These are phyloP conservation scores for Colletotrichum sp. DNA, from an alignment of 2,329 filamentous ascomycete species.

Conservation along the genomic window DNA sequence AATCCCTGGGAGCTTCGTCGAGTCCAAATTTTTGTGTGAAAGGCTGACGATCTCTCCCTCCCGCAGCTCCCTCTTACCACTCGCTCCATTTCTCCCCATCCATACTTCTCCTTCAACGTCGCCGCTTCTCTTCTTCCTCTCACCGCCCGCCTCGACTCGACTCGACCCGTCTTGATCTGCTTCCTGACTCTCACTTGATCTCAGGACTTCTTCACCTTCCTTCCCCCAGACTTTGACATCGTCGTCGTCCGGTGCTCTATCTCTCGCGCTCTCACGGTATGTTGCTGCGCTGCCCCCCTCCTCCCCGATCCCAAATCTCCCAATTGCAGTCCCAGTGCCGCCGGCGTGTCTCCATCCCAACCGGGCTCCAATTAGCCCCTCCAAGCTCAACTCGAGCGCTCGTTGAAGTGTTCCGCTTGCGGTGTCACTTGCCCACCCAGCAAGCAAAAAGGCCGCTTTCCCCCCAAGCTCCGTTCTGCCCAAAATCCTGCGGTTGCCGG, in stretches of 20 bases:
- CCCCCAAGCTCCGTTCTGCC: background rate
- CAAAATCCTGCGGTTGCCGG: background rate
- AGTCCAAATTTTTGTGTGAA: constrained; percentile 26
- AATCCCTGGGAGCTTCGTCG: constrained; percentile 21
- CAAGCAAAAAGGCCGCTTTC: background rate
- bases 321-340: background rate
- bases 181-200: constrained; percentile 21
- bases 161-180: background rate
- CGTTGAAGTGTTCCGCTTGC: constrained; percentile 4
- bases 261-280: constrained; percentile 14
- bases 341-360: background rate
- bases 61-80: constrained; percentile 19
- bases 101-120: constrained; percentile 22
- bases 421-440: constrained; percentile 6
- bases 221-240: constrained; percentile 19
- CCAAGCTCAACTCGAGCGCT: background rate
- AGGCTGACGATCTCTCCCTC: constrained; percentile 27
- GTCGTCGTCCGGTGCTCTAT: constrained; percentile 13
- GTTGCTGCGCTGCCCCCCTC: background rate
- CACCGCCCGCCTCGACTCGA: constrained; percentile 17
- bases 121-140: constrained; percentile 22
- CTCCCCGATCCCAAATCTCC: background rate
- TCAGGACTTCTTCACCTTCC: constrained; percentile 15
- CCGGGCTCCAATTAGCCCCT: background rate
- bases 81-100: constrained; percentile 16